phyloP scores from a whole-genome alignment of 225 moss, liverwort and hornwort species.

The Pleurozium schreberi region DNA sequence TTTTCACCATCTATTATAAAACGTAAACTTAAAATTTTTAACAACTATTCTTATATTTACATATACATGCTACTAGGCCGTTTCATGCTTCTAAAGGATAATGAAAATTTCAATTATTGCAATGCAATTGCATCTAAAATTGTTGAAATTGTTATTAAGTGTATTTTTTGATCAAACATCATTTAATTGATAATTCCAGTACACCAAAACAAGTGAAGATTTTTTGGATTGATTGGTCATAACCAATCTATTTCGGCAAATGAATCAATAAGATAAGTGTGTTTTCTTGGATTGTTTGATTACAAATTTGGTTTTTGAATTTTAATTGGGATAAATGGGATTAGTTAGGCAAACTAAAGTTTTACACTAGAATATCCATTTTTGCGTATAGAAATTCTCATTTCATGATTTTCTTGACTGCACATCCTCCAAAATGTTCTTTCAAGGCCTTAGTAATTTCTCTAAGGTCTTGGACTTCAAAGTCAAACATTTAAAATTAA shows the following conservation, averaged over 20 bases:
- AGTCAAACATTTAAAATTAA: not conserved
- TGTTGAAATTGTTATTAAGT: not conserved
- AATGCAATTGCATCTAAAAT: not conserved
- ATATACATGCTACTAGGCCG: not conserved
- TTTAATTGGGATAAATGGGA: no score
- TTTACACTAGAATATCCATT: not conserved
- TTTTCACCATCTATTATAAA: not conserved
- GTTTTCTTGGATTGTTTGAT: not conserved
- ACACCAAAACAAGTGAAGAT: not conserved
- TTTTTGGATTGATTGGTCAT: not conserved
- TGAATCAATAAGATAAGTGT: not conserved
- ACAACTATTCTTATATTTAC: not conserved
- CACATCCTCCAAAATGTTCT: rapidly evolving
- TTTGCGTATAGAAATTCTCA: not conserved
- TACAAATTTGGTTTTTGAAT: rapidly evolving
- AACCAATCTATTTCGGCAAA: rapidly evolving
- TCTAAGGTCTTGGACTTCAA: not conserved
- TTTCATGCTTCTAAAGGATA: no score
- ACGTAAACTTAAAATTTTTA: not conserved
- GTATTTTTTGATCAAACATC: not conserved
- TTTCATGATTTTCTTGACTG: not conserved
- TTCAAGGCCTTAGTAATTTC: no score
- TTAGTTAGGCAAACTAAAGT: not conserved
- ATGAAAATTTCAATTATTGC: not conserved
- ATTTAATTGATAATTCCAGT: not conserved